Evolutionary conservation across 768 basidiomycete genomes (phyloP).

Genomic region (Solioccasus polychromus): DNA sequence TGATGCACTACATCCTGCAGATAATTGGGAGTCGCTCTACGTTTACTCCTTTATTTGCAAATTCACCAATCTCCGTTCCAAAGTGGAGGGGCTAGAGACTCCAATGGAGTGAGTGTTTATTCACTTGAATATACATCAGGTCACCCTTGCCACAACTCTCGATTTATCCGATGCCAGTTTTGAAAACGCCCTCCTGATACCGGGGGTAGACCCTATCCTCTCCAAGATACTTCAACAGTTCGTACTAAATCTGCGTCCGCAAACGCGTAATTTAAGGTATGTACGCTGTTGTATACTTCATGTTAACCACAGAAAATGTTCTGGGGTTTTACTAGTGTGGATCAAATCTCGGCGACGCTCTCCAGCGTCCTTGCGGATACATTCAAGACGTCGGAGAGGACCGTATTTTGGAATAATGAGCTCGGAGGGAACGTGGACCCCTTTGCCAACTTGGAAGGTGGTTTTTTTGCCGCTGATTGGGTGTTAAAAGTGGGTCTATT

Average conservation of each 20-base stretch:
- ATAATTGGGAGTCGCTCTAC: constrained; percentile 86
- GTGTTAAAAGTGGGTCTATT: constrained; percentile 66
- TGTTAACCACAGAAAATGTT: constrained; percentile 24
- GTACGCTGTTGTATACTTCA: constrained; percentile 33
- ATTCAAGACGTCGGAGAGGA: constrained; percentile 70
- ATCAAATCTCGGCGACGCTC: constrained; percentile 79
- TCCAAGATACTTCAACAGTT: constrained; percentile 73
- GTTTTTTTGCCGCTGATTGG: constrained; percentile 81
- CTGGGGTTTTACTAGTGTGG: constrained; percentile 51
- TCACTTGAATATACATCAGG: constrained; percentile 16
- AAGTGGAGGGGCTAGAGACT: constrained; percentile 75
- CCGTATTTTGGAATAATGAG: constrained; percentile 78
- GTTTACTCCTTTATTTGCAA: constrained; percentile 83
- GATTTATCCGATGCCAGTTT: constrained; percentile 48
- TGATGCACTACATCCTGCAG: constrained; percentile 67
- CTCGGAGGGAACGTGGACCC: constrained; percentile 69
- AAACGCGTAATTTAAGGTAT: constrained; percentile 88
- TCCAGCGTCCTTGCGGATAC: constrained; percentile 66
- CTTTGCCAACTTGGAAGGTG: constrained; percentile 59
- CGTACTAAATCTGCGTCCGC: constrained; percentile 78
- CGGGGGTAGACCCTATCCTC: constrained; percentile 69
- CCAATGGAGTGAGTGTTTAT: constrained; percentile 73
- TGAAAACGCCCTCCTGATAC: constrained; percentile 73
- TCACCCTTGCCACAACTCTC: constrained; percentile 29
- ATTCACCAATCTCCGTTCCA: constrained; percentile 72